These are phyloP conservation scores for Heritiera littoralis DNA, from an alignment of 345 rosid genomes.

Conservation along the genomic window DNA sequence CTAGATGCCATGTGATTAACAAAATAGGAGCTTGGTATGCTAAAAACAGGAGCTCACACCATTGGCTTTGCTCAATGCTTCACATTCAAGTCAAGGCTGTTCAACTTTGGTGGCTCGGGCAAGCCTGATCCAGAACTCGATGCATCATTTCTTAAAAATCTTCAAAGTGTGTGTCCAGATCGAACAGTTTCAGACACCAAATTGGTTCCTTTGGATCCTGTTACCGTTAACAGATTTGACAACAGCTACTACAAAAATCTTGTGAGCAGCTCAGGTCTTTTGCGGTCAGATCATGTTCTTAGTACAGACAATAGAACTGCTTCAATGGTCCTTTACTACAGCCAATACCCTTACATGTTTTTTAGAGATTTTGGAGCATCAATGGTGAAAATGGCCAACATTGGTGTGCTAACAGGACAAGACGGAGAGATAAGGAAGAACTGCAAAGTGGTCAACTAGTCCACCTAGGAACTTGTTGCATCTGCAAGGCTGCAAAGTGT, in stretches of 20 bases:
- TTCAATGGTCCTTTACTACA: conserved; percentile 45
- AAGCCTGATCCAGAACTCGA: conserved; percentile 61
- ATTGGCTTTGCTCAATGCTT: conserved; percentile 74
- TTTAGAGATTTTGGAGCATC: conserved; percentile 53
- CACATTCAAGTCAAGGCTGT: conserved; percentile 65
- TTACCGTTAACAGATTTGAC: conserved; percentile 44
- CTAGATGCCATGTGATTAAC: neutral
- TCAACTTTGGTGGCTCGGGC: conserved; percentile 54
- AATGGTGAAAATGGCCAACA: conserved; percentile 61
- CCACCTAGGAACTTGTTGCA: neutral
- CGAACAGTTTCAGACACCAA: conserved; percentile 46
- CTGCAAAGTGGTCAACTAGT: conserved; percentile 56
- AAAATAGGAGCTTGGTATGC: neutral
- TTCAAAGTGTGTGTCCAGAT: conserved; percentile 56
- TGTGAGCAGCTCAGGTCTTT: conserved; percentile 49
- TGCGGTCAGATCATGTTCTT: conserved; percentile 72
- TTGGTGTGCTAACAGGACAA: conserved; percentile 56
- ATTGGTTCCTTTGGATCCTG: conserved; percentile 51
- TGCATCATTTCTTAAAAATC: conserved; percentile 41
- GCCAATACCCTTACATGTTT: conserved; percentile 55
- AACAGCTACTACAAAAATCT: conserved; percentile 54
- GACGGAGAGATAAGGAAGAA: conserved; percentile 64
- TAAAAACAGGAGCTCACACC: conserved; percentile 56
- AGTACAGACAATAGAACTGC: conserved; percentile 52
- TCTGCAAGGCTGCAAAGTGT: neutral